Evolutionary conservation across 768 basidiomycete genomes (phyloP), one percentile per base, ranked within the genome.

Genomic region (Tylopilus subfusipes): DNA sequence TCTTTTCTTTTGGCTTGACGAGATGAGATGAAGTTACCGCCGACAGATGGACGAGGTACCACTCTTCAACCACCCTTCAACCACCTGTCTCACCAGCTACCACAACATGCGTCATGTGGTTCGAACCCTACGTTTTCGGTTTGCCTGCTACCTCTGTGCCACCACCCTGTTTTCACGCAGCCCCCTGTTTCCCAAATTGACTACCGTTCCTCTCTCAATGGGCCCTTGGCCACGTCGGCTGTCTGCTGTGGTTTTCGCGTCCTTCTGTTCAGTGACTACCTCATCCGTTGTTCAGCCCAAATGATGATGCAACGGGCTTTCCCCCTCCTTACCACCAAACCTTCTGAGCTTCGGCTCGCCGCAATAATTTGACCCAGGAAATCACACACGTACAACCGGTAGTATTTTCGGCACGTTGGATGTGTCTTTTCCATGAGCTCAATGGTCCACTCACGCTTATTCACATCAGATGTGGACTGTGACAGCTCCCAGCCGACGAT

Each of bases 1-100:
- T 42, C 54, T n/a, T 54, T 42, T 27, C 29, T 18, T 46, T 49
- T 52, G 52, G 55, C 33, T 21, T 44, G 53, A 46, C 53, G 61
- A 58, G 62, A 51, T 58, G 59, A 57, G 53, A 55, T 43, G 54
- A 36, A 57, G 50, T 45, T 50, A 42, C 50, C 40, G 52, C 53
- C 48, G 54, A 53, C 57, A 52, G 57, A 55, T 57, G 47, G 53
- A 54, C 43, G 39, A 60, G 50, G 56, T 53, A 62, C 38, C 48
- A 44, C 48, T 48, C 52, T 53, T 47, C 54, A 46, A 49, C 53
- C 48, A 39, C 42, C 27, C 52, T 53, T 47, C 54, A 46, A 49
- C 53, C 48, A 39, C 42, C 27, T 19, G 30, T 43, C 38, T 30
- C 42, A 30, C 30, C 43, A 55, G 39, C 42, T 54, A 39, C 49